Percentiles rank a stretch among this genome's conserved stretches.
phyloP scores from a whole-genome alignment of 371 early-diverging fungal species.

The Blakeslea trispora region DNA sequence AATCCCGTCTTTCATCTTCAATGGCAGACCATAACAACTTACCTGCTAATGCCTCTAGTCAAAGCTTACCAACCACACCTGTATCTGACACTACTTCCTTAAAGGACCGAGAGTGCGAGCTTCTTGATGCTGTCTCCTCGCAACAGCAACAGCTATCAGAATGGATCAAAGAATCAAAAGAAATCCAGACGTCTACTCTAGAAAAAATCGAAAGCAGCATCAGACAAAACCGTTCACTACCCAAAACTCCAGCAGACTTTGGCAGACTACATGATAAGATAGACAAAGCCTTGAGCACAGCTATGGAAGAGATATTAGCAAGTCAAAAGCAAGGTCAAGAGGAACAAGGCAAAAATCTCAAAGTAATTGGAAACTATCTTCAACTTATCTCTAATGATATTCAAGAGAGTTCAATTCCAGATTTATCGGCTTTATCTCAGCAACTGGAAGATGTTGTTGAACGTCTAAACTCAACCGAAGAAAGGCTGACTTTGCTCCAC shows the following conservation, averaged over 20 bases:
- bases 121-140: slow-evolving; percentile 6
- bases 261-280: slow-evolving; percentile 20
- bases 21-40: slow-evolving; percentile 7
- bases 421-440: slow-evolving; percentile 31
- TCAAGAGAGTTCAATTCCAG: slow-evolving; percentile 39
- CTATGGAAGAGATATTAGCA: slow-evolving; percentile 22
- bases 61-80: slow-evolving; percentile 2
- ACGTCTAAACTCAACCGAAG: slow-evolving; percentile 22
- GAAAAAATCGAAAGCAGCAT: slow-evolving; percentile 7
- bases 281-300: slow-evolving; percentile 8
- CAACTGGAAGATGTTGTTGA: slow-evolving; percentile 42
- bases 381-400: slow-evolving; percentile 41
- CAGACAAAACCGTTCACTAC: slow-evolving; percentile 3
- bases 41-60: neutral
- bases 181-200: slow-evolving; percentile 12
- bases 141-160: slow-evolving; percentile 19
- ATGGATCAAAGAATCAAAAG: slow-evolving; percentile 18
- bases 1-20: slow-evolving; percentile 26
- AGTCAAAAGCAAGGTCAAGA: slow-evolving; percentile 27
- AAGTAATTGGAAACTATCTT: slow-evolving; percentile 39
- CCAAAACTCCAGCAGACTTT: slow-evolving; percentile 13
- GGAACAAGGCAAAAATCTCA: slow-evolving; percentile 40
- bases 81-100: neutral
- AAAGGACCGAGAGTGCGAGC: slow-evolving; percentile 1
- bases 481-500: slow-evolving; percentile 16